A percentile compares a stretch with the other conserved stretches of the same genome.
Conservation (phyloP, 176 grass and related monocot genomes). For the Bothriochloa decipiens region DNA sequence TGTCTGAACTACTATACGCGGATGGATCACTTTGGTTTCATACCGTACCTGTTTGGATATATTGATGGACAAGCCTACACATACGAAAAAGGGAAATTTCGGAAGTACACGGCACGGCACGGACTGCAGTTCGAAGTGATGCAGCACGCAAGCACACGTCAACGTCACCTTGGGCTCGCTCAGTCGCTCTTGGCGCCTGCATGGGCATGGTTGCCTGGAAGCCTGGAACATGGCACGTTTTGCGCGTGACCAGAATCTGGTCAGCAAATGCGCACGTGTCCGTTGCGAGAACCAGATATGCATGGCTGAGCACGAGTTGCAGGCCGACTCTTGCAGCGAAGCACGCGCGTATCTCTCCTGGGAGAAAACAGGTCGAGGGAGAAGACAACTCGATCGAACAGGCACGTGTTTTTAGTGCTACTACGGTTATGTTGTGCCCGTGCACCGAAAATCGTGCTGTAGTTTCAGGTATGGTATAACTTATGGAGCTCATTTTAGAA, state of each 20-base stretch:
- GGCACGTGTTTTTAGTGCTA: neutral
- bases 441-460: too few relatives aligned
- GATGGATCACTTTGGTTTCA: neutral
- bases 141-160: neutral
- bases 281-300: neutral
- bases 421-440: too few relatives aligned
- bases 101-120: neutral
- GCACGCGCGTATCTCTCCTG: neutral
- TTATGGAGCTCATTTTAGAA: too few relatives aligned
- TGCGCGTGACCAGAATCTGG: neutral
- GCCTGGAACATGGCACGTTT: slow-evolving; percentile 20
- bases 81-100: neutral
- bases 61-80: too few relatives aligned
- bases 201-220: too few relatives aligned
- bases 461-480: too few relatives aligned
- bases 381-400: neutral
- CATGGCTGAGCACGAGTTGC: too few relatives aligned
- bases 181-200: neutral
- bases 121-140: too few relatives aligned
- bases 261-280: slow-evolving; percentile 20
- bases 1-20: neutral
- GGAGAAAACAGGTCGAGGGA: neutral
- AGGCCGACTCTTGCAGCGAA: too few relatives aligned
- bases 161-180: neutral
- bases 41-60: neutral